Percentiles rank a stretch among this genome's conserved stretches.
These are phyloP conservation scores for Trichoderma aggressivum DNA, from an alignment of 2,329 filamentous ascomycete genomes.

Conservation along the genomic window DNA sequence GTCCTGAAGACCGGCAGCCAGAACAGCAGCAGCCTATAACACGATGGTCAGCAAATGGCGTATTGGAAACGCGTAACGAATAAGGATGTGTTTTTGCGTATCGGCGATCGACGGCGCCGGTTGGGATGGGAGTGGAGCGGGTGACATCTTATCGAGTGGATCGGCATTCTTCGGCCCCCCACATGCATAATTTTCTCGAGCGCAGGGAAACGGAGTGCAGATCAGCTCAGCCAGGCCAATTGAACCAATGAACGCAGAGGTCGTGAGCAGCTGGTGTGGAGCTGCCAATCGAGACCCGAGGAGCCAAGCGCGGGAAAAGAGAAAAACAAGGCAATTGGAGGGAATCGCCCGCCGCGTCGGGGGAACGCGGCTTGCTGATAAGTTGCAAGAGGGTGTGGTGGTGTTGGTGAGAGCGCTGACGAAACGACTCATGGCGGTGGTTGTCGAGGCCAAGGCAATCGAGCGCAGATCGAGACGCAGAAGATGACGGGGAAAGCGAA, in stretches of 20 bases:
- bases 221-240: constrained; percentile 21
- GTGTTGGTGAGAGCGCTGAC: not conserved
- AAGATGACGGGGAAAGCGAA: not conserved
- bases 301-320: constrained; percentile 28
- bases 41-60: constrained; percentile 27
- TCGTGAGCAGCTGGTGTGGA: constrained; percentile 34
- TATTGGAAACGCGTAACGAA: not conserved
- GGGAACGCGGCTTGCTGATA: constrained; percentile 16
- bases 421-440: not conserved
- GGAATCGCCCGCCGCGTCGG: constrained; percentile 15
- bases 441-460: not conserved
- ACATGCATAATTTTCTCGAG: constrained; percentile 21
- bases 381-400: not conserved
- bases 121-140: constrained; percentile 18
- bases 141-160: constrained; percentile 26
- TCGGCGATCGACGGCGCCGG: constrained; percentile 13
- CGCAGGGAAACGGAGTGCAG: constrained; percentile 1
- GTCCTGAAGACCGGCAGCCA: constrained; percentile 79
- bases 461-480: not conserved
- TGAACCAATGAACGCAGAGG: constrained; percentile 27
- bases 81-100: not conserved
- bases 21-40: constrained; percentile 64
- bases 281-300: constrained; percentile 31
- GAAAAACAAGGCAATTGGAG: constrained; percentile 20
- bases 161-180: constrained; percentile 23